These are phyloP conservation scores for Petunia axillaris DNA, from an alignment of 257 asterid species.

Conservation along the genomic window DNA sequence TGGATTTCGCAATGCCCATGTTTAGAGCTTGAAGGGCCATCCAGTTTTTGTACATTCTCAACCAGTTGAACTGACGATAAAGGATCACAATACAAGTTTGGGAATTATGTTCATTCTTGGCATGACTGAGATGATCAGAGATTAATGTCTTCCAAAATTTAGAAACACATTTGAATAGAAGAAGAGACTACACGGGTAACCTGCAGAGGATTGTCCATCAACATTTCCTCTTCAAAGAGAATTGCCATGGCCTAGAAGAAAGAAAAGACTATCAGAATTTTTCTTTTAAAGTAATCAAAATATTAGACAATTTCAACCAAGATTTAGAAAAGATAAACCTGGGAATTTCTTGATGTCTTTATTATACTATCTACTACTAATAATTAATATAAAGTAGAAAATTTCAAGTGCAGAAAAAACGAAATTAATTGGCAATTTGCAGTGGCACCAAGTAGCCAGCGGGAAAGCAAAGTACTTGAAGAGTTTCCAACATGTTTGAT, in stretches of 20 bases:
- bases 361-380: not conserved
- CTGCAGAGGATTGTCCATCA: constrained; percentile 28
- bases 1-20: not conserved
- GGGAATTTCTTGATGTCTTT: not conserved
- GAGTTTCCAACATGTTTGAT: not conserved
- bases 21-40: not conserved
- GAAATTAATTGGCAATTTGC: not conserved
- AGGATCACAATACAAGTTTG: not conserved
- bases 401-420: not conserved
- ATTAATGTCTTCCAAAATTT: constrained; percentile 33
- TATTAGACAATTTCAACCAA: not conserved
- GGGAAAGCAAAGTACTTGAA: not conserved
- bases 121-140: constrained; percentile 35
- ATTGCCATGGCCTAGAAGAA: not conserved
- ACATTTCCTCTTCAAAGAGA: constrained; percentile 2
- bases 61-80: not conserved
- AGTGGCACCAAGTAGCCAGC: not conserved
- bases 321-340: not conserved
- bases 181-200: constrained; percentile 30
- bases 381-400: not conserved
- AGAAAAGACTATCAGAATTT: not conserved
- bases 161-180: constrained; percentile 37
- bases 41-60: not conserved
- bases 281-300: not conserved
- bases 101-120: constrained; percentile 5